Evolutionary conservation across 2,329 filamentous ascomycete genomes (phyloP), one percentile per base, ranked within the genome.

Genomic region (Colletotrichum tropicicola): DNA sequence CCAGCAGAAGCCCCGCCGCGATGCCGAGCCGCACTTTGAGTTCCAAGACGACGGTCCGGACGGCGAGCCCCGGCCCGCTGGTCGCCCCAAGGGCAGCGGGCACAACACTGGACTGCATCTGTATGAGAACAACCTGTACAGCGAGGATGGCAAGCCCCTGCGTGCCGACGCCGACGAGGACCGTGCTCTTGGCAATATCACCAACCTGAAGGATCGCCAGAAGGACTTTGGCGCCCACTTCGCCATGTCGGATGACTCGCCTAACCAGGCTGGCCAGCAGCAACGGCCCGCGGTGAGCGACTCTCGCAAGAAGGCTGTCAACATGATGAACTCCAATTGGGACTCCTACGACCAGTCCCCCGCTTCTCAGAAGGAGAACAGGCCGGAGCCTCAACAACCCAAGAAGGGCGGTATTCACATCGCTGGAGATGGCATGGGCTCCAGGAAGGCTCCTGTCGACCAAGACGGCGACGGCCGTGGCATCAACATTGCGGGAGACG

Each of bases 201-300:
- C 91, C 66, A 93, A 95, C 77, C 84, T 90, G 62, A 88, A 89
- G 73, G 87, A 90, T 76, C 91, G 92, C 59, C 85, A 83, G 73
- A 93, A 94, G 77, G 88, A 92, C 74, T 94, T 97, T 70, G 89
- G 89, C 51, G 78, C 89, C 19, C 92, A 97, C 71, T 97, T 94
- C 82, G 83, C 84, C 54, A 90, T 97, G 81, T 83, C 85, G 6
- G 93, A 97, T 74, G 82, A 88, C 41, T 88, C 88, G 65, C 87
- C 89, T 32, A 80, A 79, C 9, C 76, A 76, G 17, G 81, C 82
- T 57, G 70, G 77, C 35, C 77, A 75, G 72, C 71, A 74, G 60
- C 73, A 80, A 72, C 62, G 62, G 17, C 76, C 82, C 73, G 80
- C 79, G 19, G 73, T 89, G 19, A 76, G 85, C 54, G 84, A 88